Evolutionary conservation across 2,329 filamentous ascomycete genomes (phyloP).

Genomic region (Mycogone perniciosa): DNA sequence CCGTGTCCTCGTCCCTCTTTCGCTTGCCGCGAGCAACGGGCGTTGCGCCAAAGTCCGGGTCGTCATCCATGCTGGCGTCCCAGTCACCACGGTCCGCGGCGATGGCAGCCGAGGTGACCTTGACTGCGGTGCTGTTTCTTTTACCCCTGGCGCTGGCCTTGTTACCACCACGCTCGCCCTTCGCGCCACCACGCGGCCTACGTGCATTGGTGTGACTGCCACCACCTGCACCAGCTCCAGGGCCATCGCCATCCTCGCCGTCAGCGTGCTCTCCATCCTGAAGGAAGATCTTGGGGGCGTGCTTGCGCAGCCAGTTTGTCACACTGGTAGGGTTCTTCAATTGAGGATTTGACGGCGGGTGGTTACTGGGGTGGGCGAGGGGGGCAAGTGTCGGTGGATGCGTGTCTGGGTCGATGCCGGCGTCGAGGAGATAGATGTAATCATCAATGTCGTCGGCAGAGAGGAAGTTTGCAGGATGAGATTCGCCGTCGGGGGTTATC

Average conservation of each 20-base stretch:
- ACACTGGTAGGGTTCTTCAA: conserved; percentile 77
- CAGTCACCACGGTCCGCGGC: conserved; percentile 21
- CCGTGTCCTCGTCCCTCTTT: conserved; percentile 54
- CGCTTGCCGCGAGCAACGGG: conserved; percentile 35
- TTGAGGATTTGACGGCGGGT: conserved; percentile 33
- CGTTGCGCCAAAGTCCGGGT: conserved; percentile 28
- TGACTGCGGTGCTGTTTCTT: conserved; percentile 15
- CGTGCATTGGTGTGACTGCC: conserved; percentile 23
- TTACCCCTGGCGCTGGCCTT: conserved; percentile 36
- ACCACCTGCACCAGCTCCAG: conserved; percentile 8
- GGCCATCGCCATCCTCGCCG: conserved; percentile 34
- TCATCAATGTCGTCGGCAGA: conserved; percentile 66
- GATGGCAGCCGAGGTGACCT: conserved; percentile 24
- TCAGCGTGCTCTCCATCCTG: conserved; percentile 54
- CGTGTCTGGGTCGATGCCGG: conserved; percentile 37
- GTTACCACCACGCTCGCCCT: conserved; percentile 28
- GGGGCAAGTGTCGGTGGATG: conserved; percentile 47
- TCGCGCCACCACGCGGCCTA: conserved; percentile 29
- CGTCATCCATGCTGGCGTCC: conserved; percentile 36
- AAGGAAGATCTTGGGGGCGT: conserved; percentile 78
- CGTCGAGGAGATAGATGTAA: conserved; percentile 62
- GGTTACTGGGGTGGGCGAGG: conserved; percentile 32
- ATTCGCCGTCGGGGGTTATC: conserved; percentile 42
- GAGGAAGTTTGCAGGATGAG: conserved; percentile 59
- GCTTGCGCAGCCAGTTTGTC: conserved; percentile 87